Evolutionary conservation across 768 basidiomycete species (phyloP).

Genomic region (Lyophyllum shimeji): DNA sequence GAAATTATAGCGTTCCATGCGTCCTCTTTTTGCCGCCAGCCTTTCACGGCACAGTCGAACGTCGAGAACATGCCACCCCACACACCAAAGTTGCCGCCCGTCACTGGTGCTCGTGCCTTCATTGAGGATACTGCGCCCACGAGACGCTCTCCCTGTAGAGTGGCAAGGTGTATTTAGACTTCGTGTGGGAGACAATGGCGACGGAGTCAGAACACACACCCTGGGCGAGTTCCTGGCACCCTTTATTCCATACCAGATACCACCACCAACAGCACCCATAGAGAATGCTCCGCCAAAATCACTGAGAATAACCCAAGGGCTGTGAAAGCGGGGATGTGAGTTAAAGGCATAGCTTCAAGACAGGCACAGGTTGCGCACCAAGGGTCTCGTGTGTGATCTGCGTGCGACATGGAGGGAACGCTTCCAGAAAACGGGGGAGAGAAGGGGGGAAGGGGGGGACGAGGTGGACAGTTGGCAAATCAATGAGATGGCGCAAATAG

Average conservation of each 20-base stretch:
- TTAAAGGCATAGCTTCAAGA: not conserved
- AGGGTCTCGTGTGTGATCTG: slow-evolving; percentile 92
- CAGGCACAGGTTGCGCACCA: slow-evolving; percentile 51
- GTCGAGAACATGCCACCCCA: slow-evolving; percentile 99
- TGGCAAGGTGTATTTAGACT: slow-evolving; percentile 3
- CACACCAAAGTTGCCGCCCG: slow-evolving; percentile 94
- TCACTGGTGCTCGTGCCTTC: slow-evolving; percentile 97
- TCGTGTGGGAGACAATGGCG: not conserved
- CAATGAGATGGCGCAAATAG: slow-evolving; percentile 8
- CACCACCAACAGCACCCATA: slow-evolving; percentile 97
- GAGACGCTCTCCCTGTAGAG: slow-evolving; percentile 86
- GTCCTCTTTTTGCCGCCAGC: slow-evolving; percentile 95
- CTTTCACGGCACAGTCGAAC: slow-evolving; percentile 98
- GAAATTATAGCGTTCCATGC: slow-evolving; percentile 99
- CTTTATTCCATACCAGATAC: slow-evolving; percentile 98
- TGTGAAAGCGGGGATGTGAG: slow-evolving; percentile 28
- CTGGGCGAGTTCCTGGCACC: slow-evolving; percentile 95
- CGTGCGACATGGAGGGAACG: slow-evolving; percentile 71
- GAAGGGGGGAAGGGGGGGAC: slow-evolving; percentile 4
- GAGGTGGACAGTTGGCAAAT: slow-evolving; percentile 8
- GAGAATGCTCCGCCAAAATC: slow-evolving; percentile 98
- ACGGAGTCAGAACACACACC: slow-evolving; percentile 45
- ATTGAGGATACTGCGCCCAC: slow-evolving; percentile 94
- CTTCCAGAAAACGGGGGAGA: slow-evolving; percentile 16
- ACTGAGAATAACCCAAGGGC: slow-evolving; percentile 98